A percentile compares a stretch with the other conserved stretches of the same genome.
Conservation (phyloP, 2,329 filamentous ascomycete genomes). For the Ascochyta rabiei region DNA sequence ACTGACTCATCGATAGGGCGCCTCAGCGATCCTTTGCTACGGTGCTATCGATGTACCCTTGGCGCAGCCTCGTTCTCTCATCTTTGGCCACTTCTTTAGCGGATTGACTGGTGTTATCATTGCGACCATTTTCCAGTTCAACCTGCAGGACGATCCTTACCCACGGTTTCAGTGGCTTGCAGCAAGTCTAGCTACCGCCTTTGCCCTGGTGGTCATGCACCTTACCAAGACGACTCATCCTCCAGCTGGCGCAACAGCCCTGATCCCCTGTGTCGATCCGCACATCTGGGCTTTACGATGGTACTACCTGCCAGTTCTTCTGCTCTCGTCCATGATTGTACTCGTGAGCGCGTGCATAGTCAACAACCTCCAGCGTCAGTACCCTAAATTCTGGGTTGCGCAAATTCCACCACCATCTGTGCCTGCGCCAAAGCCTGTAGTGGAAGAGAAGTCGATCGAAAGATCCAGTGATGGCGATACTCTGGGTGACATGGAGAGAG, state of each 20-base stretch:
- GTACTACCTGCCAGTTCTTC: conserved; percentile 51
- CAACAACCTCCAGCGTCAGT: conserved; percentile 54
- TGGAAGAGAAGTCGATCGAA: conserved; percentile 16
- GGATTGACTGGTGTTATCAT: conserved; percentile 53
- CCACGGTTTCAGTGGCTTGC: conserved; percentile 51
- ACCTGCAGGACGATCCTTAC: conserved; percentile 33
- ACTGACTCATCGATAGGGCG: conserved; percentile 42
- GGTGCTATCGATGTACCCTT: conserved; percentile 54
- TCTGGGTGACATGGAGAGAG: conserved; percentile 26
- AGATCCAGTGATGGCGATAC: conserved; percentile 20
- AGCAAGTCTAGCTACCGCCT: conserved; percentile 50
- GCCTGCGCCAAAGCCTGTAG: conserved; percentile 17
- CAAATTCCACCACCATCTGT: conserved; percentile 35
- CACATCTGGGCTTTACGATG: conserved; percentile 50
- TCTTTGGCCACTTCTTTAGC: conserved; percentile 54
- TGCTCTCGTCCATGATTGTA: conserved; percentile 50
- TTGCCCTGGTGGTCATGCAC: conserved; percentile 54
- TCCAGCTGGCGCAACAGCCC: conserved; percentile 55
- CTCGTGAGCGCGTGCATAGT: conserved; percentile 49
- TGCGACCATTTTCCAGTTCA: conserved; percentile 52
- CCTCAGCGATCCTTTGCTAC: conserved; percentile 55
- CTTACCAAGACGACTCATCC: conserved; percentile 56
- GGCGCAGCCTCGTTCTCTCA: conserved; percentile 52
- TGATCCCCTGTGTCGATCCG: conserved; percentile 50
- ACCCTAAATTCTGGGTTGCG: conserved; percentile 55